Conservation (phyloP, 192 early-diverging fungal species). For the Irineochytrium annulatum region DNA sequence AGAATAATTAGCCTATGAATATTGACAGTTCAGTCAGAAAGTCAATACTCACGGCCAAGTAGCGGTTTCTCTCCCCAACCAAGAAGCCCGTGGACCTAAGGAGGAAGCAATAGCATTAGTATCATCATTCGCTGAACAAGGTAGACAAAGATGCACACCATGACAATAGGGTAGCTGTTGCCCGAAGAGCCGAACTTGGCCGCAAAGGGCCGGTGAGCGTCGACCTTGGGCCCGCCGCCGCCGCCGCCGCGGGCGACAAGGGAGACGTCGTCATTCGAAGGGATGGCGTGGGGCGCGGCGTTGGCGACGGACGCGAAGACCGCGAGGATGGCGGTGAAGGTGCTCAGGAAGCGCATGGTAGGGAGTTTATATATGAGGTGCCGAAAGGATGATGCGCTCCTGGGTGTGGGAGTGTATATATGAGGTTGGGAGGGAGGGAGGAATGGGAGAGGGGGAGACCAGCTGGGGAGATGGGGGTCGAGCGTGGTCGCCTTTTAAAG, state of each 20-base stretch:
- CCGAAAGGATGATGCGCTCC: too few species aligned
- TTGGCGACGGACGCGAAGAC: background rate
- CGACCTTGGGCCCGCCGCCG: background rate
- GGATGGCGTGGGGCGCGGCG: too few species aligned
- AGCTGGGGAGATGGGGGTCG: too few species aligned
- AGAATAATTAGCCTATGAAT: background rate
- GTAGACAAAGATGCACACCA: too few species aligned
- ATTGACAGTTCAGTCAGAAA: background rate
- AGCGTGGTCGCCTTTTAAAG: too few species aligned
- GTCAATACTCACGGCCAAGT: background rate
- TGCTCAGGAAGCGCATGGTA: background rate
- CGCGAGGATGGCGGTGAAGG: background rate
- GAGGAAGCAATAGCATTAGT: too few species aligned
- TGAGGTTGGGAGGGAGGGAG: too few species aligned
- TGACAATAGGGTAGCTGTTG: constrained; percentile 10
- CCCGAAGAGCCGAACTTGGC: constrained; percentile 1
- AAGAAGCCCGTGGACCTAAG: constrained; percentile 24
- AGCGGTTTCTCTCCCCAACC: constrained; percentile 19
- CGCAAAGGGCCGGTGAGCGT: constrained; percentile 5
- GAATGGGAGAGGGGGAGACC: too few species aligned
- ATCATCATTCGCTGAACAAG: too few species aligned
- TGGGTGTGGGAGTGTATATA: too few species aligned
- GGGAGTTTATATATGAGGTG: too few species aligned
- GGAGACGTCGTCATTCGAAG: too few species aligned
- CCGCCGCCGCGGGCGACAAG: background rate